These are phyloP conservation scores for Scheffersomyces coipomensis DNA, from an alignment of 805 yeast species.

Conservation along the genomic window DNA sequence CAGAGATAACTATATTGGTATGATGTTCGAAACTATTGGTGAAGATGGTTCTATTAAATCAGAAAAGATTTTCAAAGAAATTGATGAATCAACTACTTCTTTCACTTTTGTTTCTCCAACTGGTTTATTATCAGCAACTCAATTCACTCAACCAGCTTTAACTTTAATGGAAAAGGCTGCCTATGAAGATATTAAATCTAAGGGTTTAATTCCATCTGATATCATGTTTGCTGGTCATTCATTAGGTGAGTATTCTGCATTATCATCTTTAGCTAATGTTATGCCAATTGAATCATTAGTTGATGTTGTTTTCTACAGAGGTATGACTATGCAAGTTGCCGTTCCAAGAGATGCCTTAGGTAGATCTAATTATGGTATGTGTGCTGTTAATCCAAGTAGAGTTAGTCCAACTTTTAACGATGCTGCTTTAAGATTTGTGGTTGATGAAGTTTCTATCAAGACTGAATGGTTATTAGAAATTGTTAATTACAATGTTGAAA, in stretches of 20 bases:
- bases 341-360: conserved; percentile 96
- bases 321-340: conserved; percentile 99
- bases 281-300: conserved; percentile 98
- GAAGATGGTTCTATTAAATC: conserved; percentile 79
- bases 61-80: conserved; percentile 94
- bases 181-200: conserved; percentile 93
- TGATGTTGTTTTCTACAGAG: conserved; percentile 98
- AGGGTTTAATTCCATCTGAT: conserved; percentile 92
- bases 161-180: conserved; percentile 99
- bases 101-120: conserved; percentile 89
- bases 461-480: conserved; percentile 96
- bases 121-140: conserved; percentile 96
- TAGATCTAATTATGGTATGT: conserved; percentile 98
- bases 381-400: conserved; percentile 97
- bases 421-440: conserved; percentile 91
- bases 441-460: conserved; percentile 77
- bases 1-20: conserved; percentile 89
- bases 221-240: conserved; percentile 99
- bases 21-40: conserved; percentile 96
- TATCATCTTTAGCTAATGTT: conserved; percentile 95
- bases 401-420: conserved; percentile 85
- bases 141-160: conserved; percentile 98
- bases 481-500: conserved; percentile 97
- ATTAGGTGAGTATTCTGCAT: conserved; percentile 97
- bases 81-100: conserved; percentile 76